Evolutionary conservation across 2,329 filamentous ascomycete species (phyloP), one percentile per base, ranked within the genome.

Genomic region (Phyllosticta paracitricarpa): DNA sequence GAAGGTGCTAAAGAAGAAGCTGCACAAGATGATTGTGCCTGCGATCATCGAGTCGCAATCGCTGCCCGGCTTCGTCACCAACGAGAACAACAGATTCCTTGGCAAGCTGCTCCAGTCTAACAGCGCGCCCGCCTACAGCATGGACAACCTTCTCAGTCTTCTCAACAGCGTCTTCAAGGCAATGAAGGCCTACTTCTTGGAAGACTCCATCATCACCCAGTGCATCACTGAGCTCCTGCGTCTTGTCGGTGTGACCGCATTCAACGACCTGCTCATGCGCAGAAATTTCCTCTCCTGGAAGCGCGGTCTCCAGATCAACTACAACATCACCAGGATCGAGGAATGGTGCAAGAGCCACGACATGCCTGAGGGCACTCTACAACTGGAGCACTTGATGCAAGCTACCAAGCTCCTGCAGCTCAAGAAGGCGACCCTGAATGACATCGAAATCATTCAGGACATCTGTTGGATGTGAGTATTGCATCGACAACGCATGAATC

Each of bases 271-370:
- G 65, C 83, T 99, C 67, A 97, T 99, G 92, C 86, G 94, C 69
- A 85, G 94, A 68, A 97, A 97, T 77, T 99, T 99, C 84, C 84
- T 99, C 62, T 97, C 92, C 0, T 99, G 94, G 94, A 99, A 99
- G 82, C 91, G 94, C 75, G 94, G 94, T 68, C 84, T 99, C 60
- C 94, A 99, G 76, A 99, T 99, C 79, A 99, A 99, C 79, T 99
- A 99, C 82, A 99, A 99, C 79, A 99, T 99, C 75, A 99, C 94
- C 25, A 86, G 94, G 62, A 99, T 99, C 65, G 94, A 99, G 76
- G 94, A 99, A 77, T 99, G 94, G 94, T 99, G 94, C 79, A 99
- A 99, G 85, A 96, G 92, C 71, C 95, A 99, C 74, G 94, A 97
- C 69, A 97, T 99, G 93, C 94, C 94, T 1, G 93, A 99, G 76